A percentile compares a stretch with the other conserved stretches of the same genome.
Evolutionary conservation across 225 moss, liverwort and hornwort species (phyloP).

Genomic region (Ulota crispa): DNA sequence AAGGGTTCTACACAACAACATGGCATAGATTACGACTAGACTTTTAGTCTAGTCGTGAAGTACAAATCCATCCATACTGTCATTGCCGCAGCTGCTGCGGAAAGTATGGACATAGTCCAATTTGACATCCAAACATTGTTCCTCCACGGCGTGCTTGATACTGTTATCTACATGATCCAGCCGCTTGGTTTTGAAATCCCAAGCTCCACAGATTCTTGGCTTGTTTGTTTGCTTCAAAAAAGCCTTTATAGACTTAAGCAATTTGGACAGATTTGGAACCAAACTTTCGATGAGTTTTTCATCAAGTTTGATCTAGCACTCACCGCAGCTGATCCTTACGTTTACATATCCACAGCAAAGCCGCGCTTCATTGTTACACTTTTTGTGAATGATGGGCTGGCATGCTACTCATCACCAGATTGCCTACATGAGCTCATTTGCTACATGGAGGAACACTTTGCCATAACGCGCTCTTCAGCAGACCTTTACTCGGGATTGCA

Average conservation of each 20-base stretch:
- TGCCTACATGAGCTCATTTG: not conserved
- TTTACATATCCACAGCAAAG: not conserved
- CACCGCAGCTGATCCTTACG: not conserved
- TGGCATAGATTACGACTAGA: not conserved
- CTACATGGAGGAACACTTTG: not conserved
- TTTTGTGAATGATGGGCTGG: not conserved
- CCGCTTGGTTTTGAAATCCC: not conserved
- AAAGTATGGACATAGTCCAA: not conserved
- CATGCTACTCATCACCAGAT: fast-evolving
- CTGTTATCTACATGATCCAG: not conserved
- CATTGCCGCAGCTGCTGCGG: not conserved
- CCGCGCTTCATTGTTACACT: not conserved
- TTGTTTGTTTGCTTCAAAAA: not conserved
- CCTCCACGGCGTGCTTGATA: not conserved
- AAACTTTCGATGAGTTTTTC: not conserved
- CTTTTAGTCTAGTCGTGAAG: not conserved
- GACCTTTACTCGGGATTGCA: not conserved
- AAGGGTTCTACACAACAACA: not conserved
- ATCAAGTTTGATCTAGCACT: not conserved
- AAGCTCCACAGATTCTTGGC: not conserved
- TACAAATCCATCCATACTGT: not conserved
- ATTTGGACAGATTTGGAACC: not conserved
- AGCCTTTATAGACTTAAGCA: not conserved
- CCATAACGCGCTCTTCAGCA: not conserved
- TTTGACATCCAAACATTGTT: not conserved